phyloP scores from a whole-genome alignment of 345 rosid species.

The Psidium guajava region DNA sequence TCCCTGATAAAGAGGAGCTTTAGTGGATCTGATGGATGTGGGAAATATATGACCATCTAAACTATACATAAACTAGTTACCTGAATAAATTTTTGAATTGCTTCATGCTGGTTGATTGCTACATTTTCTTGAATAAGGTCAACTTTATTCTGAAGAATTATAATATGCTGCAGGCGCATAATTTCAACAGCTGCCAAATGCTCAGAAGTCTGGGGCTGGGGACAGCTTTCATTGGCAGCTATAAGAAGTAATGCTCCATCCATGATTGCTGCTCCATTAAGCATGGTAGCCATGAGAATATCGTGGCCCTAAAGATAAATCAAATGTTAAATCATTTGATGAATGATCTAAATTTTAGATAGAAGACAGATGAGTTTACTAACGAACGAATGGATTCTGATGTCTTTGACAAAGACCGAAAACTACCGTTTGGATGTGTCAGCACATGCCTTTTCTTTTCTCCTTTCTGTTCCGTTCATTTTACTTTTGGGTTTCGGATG shows the following conservation, averaged over 20 bases:
- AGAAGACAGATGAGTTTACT: neutral
- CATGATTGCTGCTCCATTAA: conserved; percentile 99
- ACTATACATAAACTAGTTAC: conserved; percentile 11
- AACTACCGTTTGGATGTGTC: neutral
- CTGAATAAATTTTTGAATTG: conserved; percentile 78
- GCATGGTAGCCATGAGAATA: conserved; percentile 99
- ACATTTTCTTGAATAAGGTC: conserved; percentile 94
- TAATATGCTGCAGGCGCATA: conserved; percentile 86
- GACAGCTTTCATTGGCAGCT: conserved; percentile 96
- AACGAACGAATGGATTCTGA: neutral
- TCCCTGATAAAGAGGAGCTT: conserved; percentile 28
- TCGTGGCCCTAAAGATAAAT: conserved; percentile 65
- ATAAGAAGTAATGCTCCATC: conserved; percentile 94
- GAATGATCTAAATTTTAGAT: neutral
- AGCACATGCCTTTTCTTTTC: neutral
- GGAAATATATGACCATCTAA: neutral
- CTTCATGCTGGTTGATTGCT: conserved; percentile 82
- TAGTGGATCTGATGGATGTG: neutral
- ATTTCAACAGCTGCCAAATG: conserved; percentile 97
- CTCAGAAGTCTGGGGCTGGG: conserved; percentile 98
- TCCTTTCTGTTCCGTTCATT: neutral
- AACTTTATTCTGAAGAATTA: conserved; percentile 91
- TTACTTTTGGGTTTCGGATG: neutral
- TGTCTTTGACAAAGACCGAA: neutral
- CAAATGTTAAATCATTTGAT: neutral